Base-by-base conservation (phyloP, 768 basidiomycete genomes). In the Tulasnella sp. region DNA sequence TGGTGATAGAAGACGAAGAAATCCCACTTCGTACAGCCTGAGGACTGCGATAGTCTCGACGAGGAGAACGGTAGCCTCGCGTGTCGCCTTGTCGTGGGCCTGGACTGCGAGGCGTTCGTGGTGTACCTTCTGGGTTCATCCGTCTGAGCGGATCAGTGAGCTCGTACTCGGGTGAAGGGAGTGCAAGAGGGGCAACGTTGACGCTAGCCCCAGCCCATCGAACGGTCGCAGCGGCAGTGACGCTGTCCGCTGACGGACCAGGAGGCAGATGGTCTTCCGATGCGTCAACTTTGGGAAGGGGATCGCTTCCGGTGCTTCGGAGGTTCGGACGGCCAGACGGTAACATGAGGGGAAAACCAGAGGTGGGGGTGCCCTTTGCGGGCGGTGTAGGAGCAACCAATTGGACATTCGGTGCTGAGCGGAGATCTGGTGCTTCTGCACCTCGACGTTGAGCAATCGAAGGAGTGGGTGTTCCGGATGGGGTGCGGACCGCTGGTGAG, bases 101-200 rank as follows among this genome's bases (percentile, higher is more conserved):
- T 14, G 69, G 69, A 19, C 39, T 54, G 15, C 39, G 54, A 72
- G 77, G 64, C 49, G 31, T 70, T 2, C 40, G 34, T 12, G 78
- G 75, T 1, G 89, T 86, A 0, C 87, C 87, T 22, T 81, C 80
- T 29, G n/a, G 0, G 85, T 82, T 90, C 29, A 91, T 87, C 40
- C 89, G 89, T 45, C 92, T 89, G 89, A 97, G 90, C 0, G 96
- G 96, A 83, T 97, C 96, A 12, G 91, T 91, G 34, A 97, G 87
- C 81, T 97, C 96, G 79, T 92, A 90, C 81, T 98, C 96, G 0
- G 96, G 96, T 14, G 91, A 93, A 1, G 96, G 95, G 0, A 96
- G 86, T 0, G 93, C 90, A 34, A 98, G 86, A 0, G 96, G 96
- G 0, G 93, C 91, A 74, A 98, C 89, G 79, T 93, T 89, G 12